Base-by-base conservation (phyloP, 179 eudicot species). In the Spergularia azorica region DNA sequence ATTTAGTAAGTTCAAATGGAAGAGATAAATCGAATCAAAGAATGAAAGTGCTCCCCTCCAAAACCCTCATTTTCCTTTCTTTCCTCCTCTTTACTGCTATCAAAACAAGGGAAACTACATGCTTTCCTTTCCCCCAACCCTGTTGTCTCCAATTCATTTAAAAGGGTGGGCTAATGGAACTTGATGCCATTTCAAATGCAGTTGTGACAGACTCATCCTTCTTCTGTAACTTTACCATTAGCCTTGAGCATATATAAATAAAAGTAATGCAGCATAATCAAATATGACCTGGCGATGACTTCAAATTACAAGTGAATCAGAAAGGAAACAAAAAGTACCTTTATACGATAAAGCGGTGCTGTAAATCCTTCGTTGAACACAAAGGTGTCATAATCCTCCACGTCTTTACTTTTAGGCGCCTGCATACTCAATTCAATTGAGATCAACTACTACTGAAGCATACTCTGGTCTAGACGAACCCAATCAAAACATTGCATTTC, bases 391-490 rank as follows among this genome's bases (percentile, higher is more conserved):
- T 78, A 83, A 76, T 95, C 97, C 54, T 91, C 99, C 66, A 95
- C 99, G 48, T 95, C 97, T 86, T 95, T 88, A 62, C 99, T 97
- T 89, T 95, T 93, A 64, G 99, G 99, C 58, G 79, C 73, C 99
- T 95, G 90, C 81, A 82, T 15, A 71, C 46, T 52, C 73, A 39
- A 67, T 38, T 63, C 66, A 77, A 13, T 71, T 17, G 50, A 46
- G 50, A 46, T 46, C 9, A 46, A 46, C 50, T 46, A 46, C 50
- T 46, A 0, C 50, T 46, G 50, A 46, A 46, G 50, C 50, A 46
- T 9, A 46, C 50, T 46, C 50, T 6, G 1, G 50, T 46, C 9
- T 9, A 46, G 9, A 6, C 9, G 50, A 46, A 46, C 7, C 50
- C 50, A 46, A 46, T 70, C 63, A 41, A 5, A 20, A 46, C 16